Evolutionary conservation across 202 grass and related monocot genomes (phyloP).

Genomic region (Schoenoplectus triqueter): DNA sequence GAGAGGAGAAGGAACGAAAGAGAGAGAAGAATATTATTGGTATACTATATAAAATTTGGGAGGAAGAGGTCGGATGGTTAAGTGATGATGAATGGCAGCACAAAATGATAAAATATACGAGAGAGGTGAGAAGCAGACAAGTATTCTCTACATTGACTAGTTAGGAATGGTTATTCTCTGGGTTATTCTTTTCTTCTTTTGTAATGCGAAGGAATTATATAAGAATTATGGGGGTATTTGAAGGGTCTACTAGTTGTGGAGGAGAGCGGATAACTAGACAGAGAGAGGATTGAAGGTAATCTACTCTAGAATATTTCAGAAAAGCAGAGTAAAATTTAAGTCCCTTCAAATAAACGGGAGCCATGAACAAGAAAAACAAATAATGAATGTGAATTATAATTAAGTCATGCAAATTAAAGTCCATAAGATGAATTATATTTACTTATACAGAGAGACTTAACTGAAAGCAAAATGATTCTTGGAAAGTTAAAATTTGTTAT

Average conservation of each 20-base stretch:
- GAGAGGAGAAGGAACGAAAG: constrained; percentile 45
- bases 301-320: constrained; percentile 30
- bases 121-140: constrained; percentile 58
- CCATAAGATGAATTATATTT: no score
- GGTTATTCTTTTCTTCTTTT: constrained; percentile 49
- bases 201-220: constrained; percentile 51
- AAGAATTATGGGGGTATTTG: constrained; percentile 41
- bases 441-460: no score
- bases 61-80: not conserved
- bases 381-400: no score
- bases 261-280: constrained; percentile 29
- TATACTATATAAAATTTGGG: constrained; percentile 40
- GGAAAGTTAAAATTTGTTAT: no score
- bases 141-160: constrained; percentile 75
- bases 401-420: no score
- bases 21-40: constrained; percentile 64
- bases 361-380: no score
- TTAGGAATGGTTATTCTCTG: constrained; percentile 47
- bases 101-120: constrained; percentile 55
- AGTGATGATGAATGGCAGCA: not conserved
- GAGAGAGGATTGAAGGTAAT: constrained; percentile 11
- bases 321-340: not conserved
- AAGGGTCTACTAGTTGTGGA: constrained; percentile 24
- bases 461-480: no score
- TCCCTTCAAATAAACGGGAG: not conserved